Evolutionary conservation across 2,329 filamentous ascomycete species (phyloP), one percentile per base, ranked within the genome.

Genomic region (Botryotinia globosa): DNA sequence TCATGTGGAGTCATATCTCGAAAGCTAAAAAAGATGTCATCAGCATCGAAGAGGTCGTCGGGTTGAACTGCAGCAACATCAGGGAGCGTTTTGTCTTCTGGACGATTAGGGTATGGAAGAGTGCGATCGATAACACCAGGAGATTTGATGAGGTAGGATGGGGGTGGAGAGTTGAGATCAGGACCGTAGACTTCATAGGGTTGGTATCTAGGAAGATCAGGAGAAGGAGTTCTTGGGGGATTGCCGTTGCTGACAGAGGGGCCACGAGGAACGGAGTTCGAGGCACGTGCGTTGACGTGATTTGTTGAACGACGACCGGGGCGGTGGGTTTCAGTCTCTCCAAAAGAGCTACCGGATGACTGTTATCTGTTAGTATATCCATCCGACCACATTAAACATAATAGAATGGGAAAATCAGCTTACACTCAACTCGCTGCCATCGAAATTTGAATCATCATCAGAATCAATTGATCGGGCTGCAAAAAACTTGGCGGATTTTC

Each of bases 141-240:
- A 1, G 65, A 68, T 16, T 56, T 56, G 37, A 68, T 42, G 25
- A 68, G 65, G 34, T 56, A 56, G 48, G 65, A 68, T 9, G 65
- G 65, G 7, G 65, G 65, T 42, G 65, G 65, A 8, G 65, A 68
- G 29, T 42, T 25, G 4, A 68, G 48, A 18, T 68, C 65, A 1
- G 65, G 48, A 3, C 10, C n/a, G 5, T 68, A 68, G 5, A 42
- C 34, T 42, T 68, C 16, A 4, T 68, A 68, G 18, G 48, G 48
- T 6, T 9, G n/a, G 1, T 58, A 56, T 22, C 14, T n/a, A 34
- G n/a, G 5, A n/a, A 14, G 22, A 6, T 25, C 3, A 39, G 65
- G 65, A 6, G 48, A 56, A 10, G 65, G 48, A 4, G 65, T 68
- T 44, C 65, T 56, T 22, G 37, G 65, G 2, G 65, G 34, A 16